A percentile compares a stretch with the other conserved stretches of the same genome.
phyloP scores from a whole-genome alignment of 805 yeast genomes.

The Suhomyces kilbournensis region DNA sequence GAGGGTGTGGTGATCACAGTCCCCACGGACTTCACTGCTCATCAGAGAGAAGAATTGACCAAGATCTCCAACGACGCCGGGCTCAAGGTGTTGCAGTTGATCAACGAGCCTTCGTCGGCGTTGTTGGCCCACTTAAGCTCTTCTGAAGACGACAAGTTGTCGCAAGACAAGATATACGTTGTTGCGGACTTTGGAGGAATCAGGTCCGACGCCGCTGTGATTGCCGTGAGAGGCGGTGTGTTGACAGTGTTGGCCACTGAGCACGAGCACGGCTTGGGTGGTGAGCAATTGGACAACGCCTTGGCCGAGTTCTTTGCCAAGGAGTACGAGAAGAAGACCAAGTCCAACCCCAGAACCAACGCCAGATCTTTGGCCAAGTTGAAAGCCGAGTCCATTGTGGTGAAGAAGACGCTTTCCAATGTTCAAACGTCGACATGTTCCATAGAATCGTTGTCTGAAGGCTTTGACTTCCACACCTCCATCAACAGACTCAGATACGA shows the following conservation, averaged over 20 bases:
- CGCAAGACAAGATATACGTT: conserved; percentile 72
- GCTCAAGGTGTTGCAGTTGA: conserved; percentile 76
- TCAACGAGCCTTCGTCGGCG: conserved; percentile 92
- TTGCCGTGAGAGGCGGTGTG: conserved; percentile 91
- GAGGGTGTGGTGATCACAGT: conserved; percentile 86
- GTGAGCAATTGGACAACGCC: conserved; percentile 77
- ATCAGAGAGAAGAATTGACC: conserved; percentile 63
- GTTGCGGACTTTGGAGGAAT: conserved; percentile 97
- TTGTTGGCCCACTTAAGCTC: conserved; percentile 71
- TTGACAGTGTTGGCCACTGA: conserved; percentile 83
- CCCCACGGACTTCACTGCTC: conserved; percentile 81
- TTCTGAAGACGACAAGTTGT: conserved; percentile 45
- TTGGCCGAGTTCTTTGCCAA: conserved; percentile 82
- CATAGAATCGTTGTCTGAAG: conserved; percentile 91
- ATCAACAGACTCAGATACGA: conserved; percentile 94
- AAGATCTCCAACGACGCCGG: conserved; percentile 69
- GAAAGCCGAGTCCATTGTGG: conserved; percentile 72
- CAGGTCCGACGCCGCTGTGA: conserved; percentile 91
- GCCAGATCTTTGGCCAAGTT: conserved; percentile 88
- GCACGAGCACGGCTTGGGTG: conserved; percentile 82
- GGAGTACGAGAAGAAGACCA: conserved; percentile 88
- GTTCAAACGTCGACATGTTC: conserved; percentile 87
- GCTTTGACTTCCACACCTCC: conserved; percentile 87
- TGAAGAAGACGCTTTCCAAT: conserved; percentile 89
- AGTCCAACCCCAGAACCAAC: conserved; percentile 74